Conservation (phyloP, 1,139 yeast genomes). For the Blastobotrys proliferans region DNA sequence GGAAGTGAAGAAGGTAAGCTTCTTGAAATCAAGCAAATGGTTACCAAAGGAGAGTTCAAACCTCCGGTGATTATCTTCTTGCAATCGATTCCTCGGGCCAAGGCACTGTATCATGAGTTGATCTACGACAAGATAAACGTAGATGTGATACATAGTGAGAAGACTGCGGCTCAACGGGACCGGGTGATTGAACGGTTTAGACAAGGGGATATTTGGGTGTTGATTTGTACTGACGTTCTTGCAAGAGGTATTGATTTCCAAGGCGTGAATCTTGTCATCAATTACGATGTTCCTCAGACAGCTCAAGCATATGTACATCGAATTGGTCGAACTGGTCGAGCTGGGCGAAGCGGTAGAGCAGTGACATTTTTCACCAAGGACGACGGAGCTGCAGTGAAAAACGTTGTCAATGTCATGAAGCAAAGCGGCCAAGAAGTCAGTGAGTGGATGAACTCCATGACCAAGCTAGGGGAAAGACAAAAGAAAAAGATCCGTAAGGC, state of each 20-base stretch:
- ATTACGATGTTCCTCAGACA: constrained; percentile 92
- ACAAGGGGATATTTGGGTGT: constrained; percentile 90
- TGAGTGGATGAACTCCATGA: constrained; percentile 76
- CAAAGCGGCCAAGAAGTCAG: constrained; percentile 71
- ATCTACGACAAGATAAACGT: constrained; percentile 87
- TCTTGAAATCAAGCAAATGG: constrained; percentile 83
- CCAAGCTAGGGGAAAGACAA: constrained; percentile 64
- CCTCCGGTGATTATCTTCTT: constrained; percentile 93
- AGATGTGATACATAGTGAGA: constrained; percentile 94
- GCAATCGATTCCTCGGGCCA: constrained; percentile 90
- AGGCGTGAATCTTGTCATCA: constrained; percentile 90
- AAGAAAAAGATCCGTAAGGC: constrained; percentile 60
- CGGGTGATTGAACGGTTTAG: constrained; percentile 79
- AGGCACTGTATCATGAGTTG: constrained; percentile 88
- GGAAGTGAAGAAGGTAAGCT: constrained; percentile 95
- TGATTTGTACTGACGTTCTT: constrained; percentile 92
- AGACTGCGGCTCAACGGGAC: constrained; percentile 86
- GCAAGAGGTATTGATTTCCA: constrained; percentile 97
- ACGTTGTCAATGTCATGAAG: constrained; percentile 89
- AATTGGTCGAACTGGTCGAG: constrained; percentile 98
- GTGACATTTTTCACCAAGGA: constrained; percentile 91
- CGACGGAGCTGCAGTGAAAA: constrained; percentile 70
- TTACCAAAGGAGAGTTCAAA: constrained; percentile 65
- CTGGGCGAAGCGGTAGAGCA: constrained; percentile 81
- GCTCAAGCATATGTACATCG: constrained; percentile 97